Evolutionary conservation across 2,329 filamentous ascomycete genomes (phyloP).

Genomic region (Hypocrella siamensis): DNA sequence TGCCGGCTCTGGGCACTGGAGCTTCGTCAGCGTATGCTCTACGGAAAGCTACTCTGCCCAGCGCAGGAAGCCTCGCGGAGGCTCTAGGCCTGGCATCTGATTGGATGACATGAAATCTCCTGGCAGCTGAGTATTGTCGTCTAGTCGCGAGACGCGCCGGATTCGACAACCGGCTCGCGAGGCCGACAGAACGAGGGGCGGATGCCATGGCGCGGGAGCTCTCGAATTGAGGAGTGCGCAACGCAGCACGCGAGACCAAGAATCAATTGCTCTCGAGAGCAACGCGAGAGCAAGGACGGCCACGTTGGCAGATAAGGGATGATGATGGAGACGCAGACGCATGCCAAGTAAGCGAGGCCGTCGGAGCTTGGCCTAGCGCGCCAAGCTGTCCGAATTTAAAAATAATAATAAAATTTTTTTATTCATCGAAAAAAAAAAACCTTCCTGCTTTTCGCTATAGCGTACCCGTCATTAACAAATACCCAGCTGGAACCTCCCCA

Average conservation of each 20-base stretch:
- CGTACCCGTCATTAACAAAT: too few species aligned
- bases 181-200: slow-evolving; percentile 21
- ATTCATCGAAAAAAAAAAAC: too few species aligned
- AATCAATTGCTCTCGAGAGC: not conserved
- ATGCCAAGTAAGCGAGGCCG: too few species aligned
- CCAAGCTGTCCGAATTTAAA: too few species aligned
- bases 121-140: slow-evolving; percentile 17
- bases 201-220: slow-evolving; percentile 24
- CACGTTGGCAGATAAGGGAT: not conserved
- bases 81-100: slow-evolving; percentile 13
- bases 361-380: not conserved
- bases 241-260: not conserved
- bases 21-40: slow-evolving; percentile 35
- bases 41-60: slow-evolving; percentile 24
- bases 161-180: slow-evolving; percentile 14
- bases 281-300: too few species aligned
- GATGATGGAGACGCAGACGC: not conserved
- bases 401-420: too few species aligned
- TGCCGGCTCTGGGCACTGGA: slow-evolving; percentile 33
- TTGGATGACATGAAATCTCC: slow-evolving; percentile 10
- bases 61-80: slow-evolving; percentile 17
- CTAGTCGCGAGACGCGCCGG: slow-evolving; percentile 15
- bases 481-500: too few species aligned
- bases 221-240: slow-evolving; percentile 3
- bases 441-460: too few species aligned